phyloP scores from a whole-genome alignment of 2,329 filamentous ascomycete species.

The Diplodia mutila region DNA sequence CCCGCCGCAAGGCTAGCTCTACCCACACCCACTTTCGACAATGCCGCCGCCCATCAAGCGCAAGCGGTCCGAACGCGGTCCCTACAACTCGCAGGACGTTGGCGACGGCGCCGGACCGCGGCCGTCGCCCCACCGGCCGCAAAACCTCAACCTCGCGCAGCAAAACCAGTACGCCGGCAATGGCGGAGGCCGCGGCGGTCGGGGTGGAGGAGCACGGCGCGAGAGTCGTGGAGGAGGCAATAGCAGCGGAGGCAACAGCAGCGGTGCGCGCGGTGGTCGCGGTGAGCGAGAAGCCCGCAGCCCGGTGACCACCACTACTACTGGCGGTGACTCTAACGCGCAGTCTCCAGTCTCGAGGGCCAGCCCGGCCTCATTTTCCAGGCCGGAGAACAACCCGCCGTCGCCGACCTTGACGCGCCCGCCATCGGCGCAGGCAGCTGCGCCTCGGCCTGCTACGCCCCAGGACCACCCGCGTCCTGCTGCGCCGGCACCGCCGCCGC shows the following conservation, averaged over 20 bases:
- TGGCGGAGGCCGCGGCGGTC: conserved; percentile 25
- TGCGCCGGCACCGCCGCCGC: conserved; percentile 1
- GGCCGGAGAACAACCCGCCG: conserved; percentile 9
- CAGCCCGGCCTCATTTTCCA: conserved; percentile 15
- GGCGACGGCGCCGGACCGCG: conserved; percentile 43
- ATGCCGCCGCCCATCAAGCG: conserved; percentile 62
- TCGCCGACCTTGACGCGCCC: conserved; percentile 18
- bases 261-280: conserved; percentile 30
- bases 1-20: conserved; percentile 22
- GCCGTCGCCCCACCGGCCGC: conserved; percentile 57
- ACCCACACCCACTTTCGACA: conserved; percentile 23
- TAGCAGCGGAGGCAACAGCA: not conserved
- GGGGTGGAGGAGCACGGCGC: conserved; percentile 25
- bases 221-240: conserved; percentile 33
- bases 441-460: conserved; percentile 27
- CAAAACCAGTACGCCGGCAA: conserved; percentile 44
- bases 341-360: conserved; percentile 24
- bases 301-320: not conserved
- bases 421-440: conserved; percentile 34
- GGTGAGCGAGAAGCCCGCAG: conserved; percentile 25
- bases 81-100: conserved; percentile 40
- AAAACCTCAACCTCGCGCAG: conserved; percentile 57
- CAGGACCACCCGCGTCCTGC: conserved; percentile 18
- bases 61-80: conserved; percentile 54
- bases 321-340: conserved; percentile 21